These are phyloP conservation scores for Hansenula sp. DNA, from an alignment of 1,139 yeast species.

Conservation along the genomic window DNA sequence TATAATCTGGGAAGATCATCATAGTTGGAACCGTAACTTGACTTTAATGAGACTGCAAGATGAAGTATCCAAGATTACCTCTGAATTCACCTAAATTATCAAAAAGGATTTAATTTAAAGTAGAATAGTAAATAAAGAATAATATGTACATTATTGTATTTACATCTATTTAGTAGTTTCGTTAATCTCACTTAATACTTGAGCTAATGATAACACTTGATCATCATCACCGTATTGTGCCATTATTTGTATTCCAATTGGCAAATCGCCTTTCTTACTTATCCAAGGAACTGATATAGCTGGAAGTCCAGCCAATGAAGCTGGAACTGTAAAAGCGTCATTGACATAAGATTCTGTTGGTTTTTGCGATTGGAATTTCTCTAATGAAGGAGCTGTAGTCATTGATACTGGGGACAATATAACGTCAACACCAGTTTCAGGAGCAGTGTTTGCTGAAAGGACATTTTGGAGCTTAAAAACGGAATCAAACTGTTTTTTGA, in stretches of 20 bases:
- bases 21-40: slow-evolving; percentile 58
- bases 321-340: slow-evolving; percentile 86
- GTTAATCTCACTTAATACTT: slow-evolving; percentile 9
- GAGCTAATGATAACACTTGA: slow-evolving; percentile 42
- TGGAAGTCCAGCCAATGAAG: slow-evolving; percentile 90
- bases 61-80: slow-evolving; percentile 11
- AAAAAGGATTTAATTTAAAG: not conserved
- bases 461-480: slow-evolving; percentile 54
- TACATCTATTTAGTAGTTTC: not conserved
- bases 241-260: slow-evolving; percentile 71
- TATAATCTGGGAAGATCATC: slow-evolving; percentile 67
- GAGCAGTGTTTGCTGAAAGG: slow-evolving; percentile 21
- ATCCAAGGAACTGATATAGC: slow-evolving; percentile 72
- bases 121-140: not conserved
- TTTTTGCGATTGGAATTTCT: slow-evolving; percentile 37
- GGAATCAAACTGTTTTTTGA: slow-evolving; percentile 62
- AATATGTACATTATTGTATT: not conserved
- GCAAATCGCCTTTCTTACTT: slow-evolving; percentile 24
- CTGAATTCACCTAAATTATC: slow-evolving; percentile 2
- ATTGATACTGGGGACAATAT: slow-evolving; percentile 71
- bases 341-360: slow-evolving; percentile 66
- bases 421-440: slow-evolving; percentile 53
- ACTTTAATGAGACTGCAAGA: slow-evolving; percentile 24
- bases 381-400: slow-evolving; percentile 50
- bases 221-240: slow-evolving; percentile 86